These are phyloP conservation scores for Cryoendolithus antarcticus DNA, from an alignment of 2,329 filamentous ascomycete species.

Conservation along the genomic window DNA sequence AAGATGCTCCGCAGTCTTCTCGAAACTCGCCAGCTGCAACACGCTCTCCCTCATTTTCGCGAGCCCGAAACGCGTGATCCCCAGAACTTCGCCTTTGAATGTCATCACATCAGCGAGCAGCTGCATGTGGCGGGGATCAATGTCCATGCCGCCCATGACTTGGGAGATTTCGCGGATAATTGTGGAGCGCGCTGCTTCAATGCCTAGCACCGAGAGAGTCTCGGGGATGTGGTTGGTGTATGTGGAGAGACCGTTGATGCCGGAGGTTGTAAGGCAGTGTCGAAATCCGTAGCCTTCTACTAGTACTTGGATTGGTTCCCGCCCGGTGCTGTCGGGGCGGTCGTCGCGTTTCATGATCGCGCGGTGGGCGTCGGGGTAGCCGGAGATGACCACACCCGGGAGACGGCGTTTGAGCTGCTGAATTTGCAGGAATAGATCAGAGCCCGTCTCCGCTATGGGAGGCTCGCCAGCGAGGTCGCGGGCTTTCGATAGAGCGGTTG, in stretches of 20 bases:
- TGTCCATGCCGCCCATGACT: conserved; percentile 90
- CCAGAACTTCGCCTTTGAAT: conserved; percentile 91
- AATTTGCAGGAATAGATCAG: conserved; percentile 62
- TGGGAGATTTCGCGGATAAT: conserved; percentile 78
- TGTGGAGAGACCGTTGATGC: conserved; percentile 65
- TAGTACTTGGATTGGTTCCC: conserved; percentile 43
- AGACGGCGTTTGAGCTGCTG: conserved; percentile 75
- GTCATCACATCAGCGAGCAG: conserved; percentile 97
- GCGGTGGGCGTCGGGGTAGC: conserved; percentile 75
- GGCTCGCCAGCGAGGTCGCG: conserved; percentile 9
- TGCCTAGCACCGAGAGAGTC: conserved; percentile 72
- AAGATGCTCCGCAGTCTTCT: conserved; percentile 95
- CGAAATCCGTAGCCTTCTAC: conserved; percentile 91
- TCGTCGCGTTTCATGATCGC: conserved; percentile 81
- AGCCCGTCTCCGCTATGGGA: conserved; percentile 38
- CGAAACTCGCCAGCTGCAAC: conserved; percentile 86
- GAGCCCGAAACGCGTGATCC: conserved; percentile 90
- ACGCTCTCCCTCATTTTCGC: conserved; percentile 94
- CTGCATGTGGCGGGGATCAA: conserved; percentile 96
- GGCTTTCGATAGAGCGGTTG: not conserved
- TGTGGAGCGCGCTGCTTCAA: conserved; percentile 81
- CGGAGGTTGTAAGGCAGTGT: conserved; percentile 84
- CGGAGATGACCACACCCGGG: conserved; percentile 74
- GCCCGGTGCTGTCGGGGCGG: conserved; percentile 51
- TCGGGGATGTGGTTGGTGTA: conserved; percentile 86